Percentiles rank a stretch among this genome's conserved stretches.
Evolutionary conservation across 2,329 filamentous ascomycete species (phyloP).

Genomic region (Fusarium incarnatum): DNA sequence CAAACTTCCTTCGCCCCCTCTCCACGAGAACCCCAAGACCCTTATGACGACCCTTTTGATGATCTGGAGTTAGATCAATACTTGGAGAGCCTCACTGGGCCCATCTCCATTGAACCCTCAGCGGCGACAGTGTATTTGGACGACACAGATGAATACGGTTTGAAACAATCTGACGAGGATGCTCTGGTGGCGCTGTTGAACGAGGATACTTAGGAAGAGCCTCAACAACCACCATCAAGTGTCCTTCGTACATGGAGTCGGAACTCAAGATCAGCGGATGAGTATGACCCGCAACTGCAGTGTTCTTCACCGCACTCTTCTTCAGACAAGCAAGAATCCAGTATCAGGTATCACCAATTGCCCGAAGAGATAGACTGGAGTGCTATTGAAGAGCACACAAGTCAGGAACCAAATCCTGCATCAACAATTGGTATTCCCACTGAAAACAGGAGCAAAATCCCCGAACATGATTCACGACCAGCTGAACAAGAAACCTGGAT

Average conservation of each 20-base stretch:
- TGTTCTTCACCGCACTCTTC: constrained; percentile 47
- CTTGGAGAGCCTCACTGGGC: constrained; percentile 14
- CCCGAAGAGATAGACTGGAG: constrained; percentile 58
- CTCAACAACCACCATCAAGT: constrained; percentile 47
- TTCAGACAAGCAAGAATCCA: background rate
- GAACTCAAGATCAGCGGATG: constrained; percentile 50
- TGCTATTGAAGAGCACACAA: constrained; percentile 40
- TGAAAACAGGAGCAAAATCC: constrained; percentile 3
- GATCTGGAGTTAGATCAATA: constrained; percentile 35
- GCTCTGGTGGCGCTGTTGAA: constrained; percentile 30
- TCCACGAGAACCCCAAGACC: constrained; percentile 1
- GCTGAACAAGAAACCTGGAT: background rate
- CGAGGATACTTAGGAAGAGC: constrained; percentile 9
- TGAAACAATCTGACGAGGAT: constrained; percentile 31
- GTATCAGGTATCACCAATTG: constrained; percentile 36
- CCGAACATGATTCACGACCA: background rate
- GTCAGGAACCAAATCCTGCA: constrained; percentile 3
- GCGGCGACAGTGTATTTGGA: background rate
- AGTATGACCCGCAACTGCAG: constrained; percentile 54
- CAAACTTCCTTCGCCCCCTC: constrained; percentile 6
- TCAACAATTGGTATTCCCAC: background rate
- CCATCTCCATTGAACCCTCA: background rate
- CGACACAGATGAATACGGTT: constrained; percentile 4
- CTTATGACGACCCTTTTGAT: constrained; percentile 26
- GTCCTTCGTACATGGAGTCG: constrained; percentile 49